These are phyloP conservation scores for Amaranthus cruentus DNA, from an alignment of 148 eudicot genomes.

Conservation along the genomic window DNA sequence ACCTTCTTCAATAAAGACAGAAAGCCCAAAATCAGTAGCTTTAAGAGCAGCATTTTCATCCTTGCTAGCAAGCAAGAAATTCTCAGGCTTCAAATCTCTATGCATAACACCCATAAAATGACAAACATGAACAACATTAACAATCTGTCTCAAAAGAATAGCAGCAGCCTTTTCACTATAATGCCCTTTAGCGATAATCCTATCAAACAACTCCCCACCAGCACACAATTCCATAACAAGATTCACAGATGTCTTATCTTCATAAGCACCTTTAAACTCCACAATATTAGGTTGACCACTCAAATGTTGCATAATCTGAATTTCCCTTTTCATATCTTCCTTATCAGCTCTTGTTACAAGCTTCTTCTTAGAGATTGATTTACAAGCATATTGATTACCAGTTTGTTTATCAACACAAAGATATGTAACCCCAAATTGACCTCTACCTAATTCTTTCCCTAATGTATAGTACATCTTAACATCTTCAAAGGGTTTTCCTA, in stretches of 20 bases:
- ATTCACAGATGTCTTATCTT: conserved; percentile 59
- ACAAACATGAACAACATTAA: conserved; percentile 78
- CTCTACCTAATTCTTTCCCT: conserved; percentile 79
- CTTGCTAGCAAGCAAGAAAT: conserved; percentile 67
- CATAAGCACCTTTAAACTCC: conserved; percentile 82
- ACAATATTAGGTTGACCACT: conserved; percentile 82
- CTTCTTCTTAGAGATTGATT: conserved; percentile 71
- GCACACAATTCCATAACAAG: conserved; percentile 88
- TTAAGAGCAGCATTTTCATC: conserved; percentile 57
- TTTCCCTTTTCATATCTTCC: conserved; percentile 80
- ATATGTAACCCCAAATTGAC: conserved; percentile 72
- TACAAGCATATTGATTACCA: conserved; percentile 61
- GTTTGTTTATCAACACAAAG: conserved; percentile 42
- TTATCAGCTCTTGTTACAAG: conserved; percentile 61
- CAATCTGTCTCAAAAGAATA: conserved; percentile 59
- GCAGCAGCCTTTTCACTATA: conserved; percentile 81
- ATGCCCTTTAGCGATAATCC: conserved; percentile 77
- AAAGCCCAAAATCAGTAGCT: conserved; percentile 79
- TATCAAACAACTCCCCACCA: conserved; percentile 81
- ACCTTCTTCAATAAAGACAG: conserved; percentile 82
- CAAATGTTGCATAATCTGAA: conserved; percentile 85
- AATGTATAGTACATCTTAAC: conserved; percentile 47
- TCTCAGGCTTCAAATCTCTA: conserved; percentile 82
- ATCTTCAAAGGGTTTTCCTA: conserved; percentile 74
- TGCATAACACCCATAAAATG: conserved; percentile 94